These are phyloP conservation scores for Aeschynomene evenia DNA, from an alignment of 306 rosid genomes.

Conservation along the genomic window DNA sequence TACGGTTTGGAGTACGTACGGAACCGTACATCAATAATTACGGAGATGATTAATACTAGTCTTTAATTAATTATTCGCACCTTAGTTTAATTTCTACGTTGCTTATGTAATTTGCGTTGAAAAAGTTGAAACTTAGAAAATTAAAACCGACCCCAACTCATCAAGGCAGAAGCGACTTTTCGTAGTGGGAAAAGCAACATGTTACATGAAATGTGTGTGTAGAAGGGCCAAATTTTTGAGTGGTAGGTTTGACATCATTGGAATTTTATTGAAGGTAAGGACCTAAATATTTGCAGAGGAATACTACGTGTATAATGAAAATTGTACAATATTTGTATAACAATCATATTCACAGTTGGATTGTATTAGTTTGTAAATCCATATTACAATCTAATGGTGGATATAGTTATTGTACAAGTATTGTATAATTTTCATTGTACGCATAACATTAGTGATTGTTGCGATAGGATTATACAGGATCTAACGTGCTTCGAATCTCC, in stretches of 20 bases:
- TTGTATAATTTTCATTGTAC: too few relatives aligned
- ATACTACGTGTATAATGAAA: too few relatives aligned
- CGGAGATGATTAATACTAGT: not conserved
- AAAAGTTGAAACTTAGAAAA: not conserved
- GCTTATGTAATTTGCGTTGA: not conserved
- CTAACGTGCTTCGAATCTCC: too few relatives aligned
- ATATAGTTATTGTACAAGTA: too few relatives aligned
- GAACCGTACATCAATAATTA: not conserved
- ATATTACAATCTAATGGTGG: too few relatives aligned
- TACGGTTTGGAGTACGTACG: not conserved
- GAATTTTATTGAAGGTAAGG: not conserved
- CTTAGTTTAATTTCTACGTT: not conserved
- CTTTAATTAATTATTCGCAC: not conserved
- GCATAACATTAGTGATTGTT: too few relatives aligned
- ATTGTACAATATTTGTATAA: too few relatives aligned
- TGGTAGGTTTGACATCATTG: not conserved
- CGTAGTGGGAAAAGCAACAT: not conserved
- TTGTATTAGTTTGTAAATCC: too few relatives aligned
- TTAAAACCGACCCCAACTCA: not conserved
- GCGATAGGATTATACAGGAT: too few relatives aligned
- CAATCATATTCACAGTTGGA: too few relatives aligned
- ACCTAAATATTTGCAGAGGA: too few relatives aligned
- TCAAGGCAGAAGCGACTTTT: conserved; percentile 24
- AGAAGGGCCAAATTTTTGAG: not conserved
- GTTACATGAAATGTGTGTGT: not conserved